phyloP scores from a whole-genome alignment of 2,329 filamentous ascomycete genomes.

The Anisogramma anomala region DNA sequence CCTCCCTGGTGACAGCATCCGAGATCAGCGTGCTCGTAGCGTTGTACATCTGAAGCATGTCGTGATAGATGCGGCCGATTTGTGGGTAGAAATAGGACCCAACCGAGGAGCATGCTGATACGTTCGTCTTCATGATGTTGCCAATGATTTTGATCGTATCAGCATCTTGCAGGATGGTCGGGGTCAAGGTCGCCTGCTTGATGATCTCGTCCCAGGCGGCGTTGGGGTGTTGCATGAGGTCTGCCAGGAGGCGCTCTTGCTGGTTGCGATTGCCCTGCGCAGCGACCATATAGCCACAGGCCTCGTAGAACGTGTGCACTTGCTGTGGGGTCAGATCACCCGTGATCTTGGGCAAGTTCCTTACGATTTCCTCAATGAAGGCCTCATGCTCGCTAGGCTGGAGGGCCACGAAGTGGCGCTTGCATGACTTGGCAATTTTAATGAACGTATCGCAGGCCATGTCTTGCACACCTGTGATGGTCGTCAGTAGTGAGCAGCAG shows the following conservation, averaged over 20 bases:
- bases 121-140: slow-evolving; percentile 99
- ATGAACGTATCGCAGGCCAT: slow-evolving; percentile 99
- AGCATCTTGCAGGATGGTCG: slow-evolving; percentile 74
- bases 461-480: slow-evolving; percentile 69
- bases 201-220: slow-evolving; percentile 94
- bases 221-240: slow-evolving; percentile 90
- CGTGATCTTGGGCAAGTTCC: slow-evolving; percentile 91
- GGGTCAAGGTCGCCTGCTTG: slow-evolving; percentile 70
- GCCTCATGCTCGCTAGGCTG: slow-evolving; percentile 91
- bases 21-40: slow-evolving; percentile 95
- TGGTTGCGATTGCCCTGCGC: slow-evolving; percentile 91
- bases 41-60: slow-evolving; percentile 98
- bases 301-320: slow-evolving; percentile 97
- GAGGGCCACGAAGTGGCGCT: slow-evolving; percentile 90
- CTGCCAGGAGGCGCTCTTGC: slow-evolving; percentile 81
- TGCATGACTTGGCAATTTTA: slow-evolving; percentile 97
- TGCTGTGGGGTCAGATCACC: slow-evolving; percentile 92
- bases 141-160: slow-evolving; percentile 98
- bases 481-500: slow-evolving; percentile 18
- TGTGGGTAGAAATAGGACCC: slow-evolving; percentile 97
- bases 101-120: slow-evolving; percentile 94
- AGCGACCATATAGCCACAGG: slow-evolving; percentile 97
- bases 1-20: slow-evolving; percentile 76
- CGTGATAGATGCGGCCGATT: slow-evolving; percentile 92
- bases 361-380: slow-evolving; percentile 97